Percentiles rank a stretch among this genome's conserved stretches.
Evolutionary conservation across 768 basidiomycete genomes (phyloP).

Genomic region (Boletus rufocinnamomeus): DNA sequence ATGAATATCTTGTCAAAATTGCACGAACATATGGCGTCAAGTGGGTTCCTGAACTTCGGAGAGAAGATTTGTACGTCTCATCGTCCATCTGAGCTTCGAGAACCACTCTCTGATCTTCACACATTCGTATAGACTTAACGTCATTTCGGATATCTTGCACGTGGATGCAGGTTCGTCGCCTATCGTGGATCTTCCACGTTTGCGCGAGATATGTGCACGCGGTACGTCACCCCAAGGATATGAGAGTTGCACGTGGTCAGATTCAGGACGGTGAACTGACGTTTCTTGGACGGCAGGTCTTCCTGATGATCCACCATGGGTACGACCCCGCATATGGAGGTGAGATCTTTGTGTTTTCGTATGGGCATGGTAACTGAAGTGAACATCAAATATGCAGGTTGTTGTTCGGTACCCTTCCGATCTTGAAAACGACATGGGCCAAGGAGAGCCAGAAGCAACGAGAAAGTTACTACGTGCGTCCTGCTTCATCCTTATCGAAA

Average conservation of each 20-base stretch:
- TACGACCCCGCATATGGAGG: constrained; percentile 80
- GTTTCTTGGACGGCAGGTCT: constrained; percentile 48
- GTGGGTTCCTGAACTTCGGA: constrained; percentile 62
- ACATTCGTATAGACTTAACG: constrained; percentile 44
- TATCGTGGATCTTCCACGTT: constrained; percentile 54
- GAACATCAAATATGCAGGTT: constrained; percentile 41
- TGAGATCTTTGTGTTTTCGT: constrained; percentile 34
- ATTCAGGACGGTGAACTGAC: constrained; percentile 1
- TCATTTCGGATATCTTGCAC: constrained; percentile 64
- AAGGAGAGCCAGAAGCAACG: constrained; percentile 59
- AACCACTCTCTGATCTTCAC: neutral
- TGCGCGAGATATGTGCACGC: constrained; percentile 59
- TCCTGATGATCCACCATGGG: constrained; percentile 72
- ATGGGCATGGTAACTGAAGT: constrained; percentile 2
- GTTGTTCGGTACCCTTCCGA: constrained; percentile 62
- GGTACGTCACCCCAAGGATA: constrained; percentile 44
- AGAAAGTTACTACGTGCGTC: constrained; percentile 70
- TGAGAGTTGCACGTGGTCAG: neutral
- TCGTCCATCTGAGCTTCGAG: neutral
- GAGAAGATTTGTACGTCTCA: constrained; percentile 60
- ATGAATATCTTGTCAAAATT: constrained; percentile 55
- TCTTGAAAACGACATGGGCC: constrained; percentile 59
- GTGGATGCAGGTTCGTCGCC: constrained; percentile 40
- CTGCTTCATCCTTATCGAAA: neutral
- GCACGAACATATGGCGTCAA: constrained; percentile 53